Percentiles rank a stretch among this genome's conserved stretches.
Conservation (phyloP, 495 filamentous ascomycete genomes). For the Penicillium silybi region DNA sequence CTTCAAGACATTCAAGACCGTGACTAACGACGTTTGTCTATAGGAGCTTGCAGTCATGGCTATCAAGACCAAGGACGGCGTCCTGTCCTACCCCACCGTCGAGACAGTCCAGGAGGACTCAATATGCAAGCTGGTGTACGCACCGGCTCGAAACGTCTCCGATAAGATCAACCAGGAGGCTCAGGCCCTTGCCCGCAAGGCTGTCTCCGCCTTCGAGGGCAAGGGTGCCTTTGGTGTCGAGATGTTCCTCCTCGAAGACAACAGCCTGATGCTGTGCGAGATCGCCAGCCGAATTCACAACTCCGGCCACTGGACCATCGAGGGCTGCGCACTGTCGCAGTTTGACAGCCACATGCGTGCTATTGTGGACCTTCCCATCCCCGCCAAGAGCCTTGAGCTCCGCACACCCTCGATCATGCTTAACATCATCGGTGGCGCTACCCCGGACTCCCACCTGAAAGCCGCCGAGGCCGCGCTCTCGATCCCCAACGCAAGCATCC, state of each 20-base stretch:
- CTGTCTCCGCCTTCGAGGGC: conserved; percentile 75
- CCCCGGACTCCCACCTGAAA: conserved; percentile 62
- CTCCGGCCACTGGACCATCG: conserved; percentile 95
- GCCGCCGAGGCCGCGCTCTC: conserved; percentile 62
- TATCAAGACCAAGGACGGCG: conserved; percentile 77
- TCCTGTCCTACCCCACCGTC: conserved; percentile 79
- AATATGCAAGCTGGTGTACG: conserved; percentile 91
- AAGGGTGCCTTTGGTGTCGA: conserved; percentile 95
- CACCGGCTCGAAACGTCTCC: conserved; percentile 72
- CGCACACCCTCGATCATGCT: conserved; percentile 82
- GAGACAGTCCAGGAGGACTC: conserved; percentile 95
- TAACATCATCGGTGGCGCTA: conserved; percentile 84
- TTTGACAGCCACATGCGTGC: conserved; percentile 87
- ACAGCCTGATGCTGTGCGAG: conserved; percentile 78
- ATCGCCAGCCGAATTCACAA: conserved; percentile 96
- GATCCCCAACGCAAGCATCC: conserved; percentile 60
- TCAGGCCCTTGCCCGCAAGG: conserved; percentile 72
- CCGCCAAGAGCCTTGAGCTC: conserved; percentile 55
- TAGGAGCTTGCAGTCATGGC: conserved; percentile 91
- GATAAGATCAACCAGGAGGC: conserved; percentile 58
- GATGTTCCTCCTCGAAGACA: conserved; percentile 85
- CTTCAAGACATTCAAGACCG: not conserved
- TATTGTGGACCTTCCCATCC: conserved; percentile 75
- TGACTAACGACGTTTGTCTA: not conserved
- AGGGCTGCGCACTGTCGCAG: conserved; percentile 85